These are phyloP conservation scores for Nicotiana noctiflora DNA, from an alignment of 257 asterid species.

Conservation along the genomic window DNA sequence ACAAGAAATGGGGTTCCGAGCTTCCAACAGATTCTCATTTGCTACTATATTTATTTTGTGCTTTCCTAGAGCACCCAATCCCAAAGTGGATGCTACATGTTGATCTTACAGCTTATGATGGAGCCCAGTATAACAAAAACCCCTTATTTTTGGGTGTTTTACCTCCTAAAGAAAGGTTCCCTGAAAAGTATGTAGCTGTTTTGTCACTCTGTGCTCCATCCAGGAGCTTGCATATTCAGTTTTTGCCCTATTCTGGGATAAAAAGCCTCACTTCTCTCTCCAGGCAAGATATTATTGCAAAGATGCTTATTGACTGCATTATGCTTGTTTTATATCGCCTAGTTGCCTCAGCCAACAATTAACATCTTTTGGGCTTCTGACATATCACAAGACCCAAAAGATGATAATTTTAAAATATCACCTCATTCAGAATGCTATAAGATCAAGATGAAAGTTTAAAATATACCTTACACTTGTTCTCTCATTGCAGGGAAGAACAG, in stretches of 20 bases:
- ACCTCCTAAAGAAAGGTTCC: constrained; percentile 89
- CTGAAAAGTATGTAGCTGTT: constrained; percentile 83
- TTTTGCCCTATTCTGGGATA: constrained; percentile 86
- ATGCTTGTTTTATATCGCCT: not conserved
- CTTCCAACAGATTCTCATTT: constrained; percentile 88
- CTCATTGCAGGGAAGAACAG: constrained; percentile 81
- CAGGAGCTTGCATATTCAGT: constrained; percentile 86
- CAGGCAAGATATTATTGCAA: too few species aligned
- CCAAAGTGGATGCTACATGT: constrained; percentile 89
- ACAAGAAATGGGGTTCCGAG: constrained; percentile 71
- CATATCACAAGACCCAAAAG: not conserved
- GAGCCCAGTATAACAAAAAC: constrained; percentile 80
- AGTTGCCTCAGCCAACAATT: not conserved
- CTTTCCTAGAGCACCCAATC: constrained; percentile 72
- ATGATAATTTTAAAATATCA: not conserved
- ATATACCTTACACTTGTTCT: not conserved
- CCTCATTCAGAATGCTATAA: not conserved
- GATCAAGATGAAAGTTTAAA: too few species aligned
- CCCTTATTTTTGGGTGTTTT: constrained; percentile 84
- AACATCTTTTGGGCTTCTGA: not conserved
- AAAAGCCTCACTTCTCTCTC: constrained; percentile 83
- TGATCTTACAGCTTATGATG: constrained; percentile 72
- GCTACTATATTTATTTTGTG: constrained; percentile 86
- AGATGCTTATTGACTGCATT: not conserved
- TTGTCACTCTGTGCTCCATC: constrained; percentile 66